Conservation (phyloP, 352 stramenopile species). For the Thalassiosira hispida region DNA sequence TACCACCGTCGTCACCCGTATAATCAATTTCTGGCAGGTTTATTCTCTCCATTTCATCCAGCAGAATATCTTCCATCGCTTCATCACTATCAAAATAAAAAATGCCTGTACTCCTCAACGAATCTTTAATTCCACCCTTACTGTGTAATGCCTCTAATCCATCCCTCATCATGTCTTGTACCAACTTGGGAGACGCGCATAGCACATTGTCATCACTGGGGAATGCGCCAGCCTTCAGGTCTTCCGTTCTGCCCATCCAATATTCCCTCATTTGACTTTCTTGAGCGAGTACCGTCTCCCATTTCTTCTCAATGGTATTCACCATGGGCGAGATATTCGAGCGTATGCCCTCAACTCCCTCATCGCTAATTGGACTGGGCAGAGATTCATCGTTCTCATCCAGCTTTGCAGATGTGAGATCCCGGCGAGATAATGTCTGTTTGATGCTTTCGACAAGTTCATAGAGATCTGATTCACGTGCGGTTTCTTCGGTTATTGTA, state of each 20-base stretch:
- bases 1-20: background rate
- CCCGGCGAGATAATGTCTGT: slow-evolving; percentile 25
- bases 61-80: slow-evolving; percentile 1
- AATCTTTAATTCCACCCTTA: slow-evolving; percentile 21
- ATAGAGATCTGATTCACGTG: slow-evolving; percentile 53
- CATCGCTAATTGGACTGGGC: slow-evolving; percentile 15
- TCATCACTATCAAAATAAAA: background rate
- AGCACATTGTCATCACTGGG: slow-evolving; percentile 1
- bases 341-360: slow-evolving; percentile 14
- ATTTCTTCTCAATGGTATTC: background rate
- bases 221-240: background rate
- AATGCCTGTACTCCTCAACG: slow-evolving; percentile 14
- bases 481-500: slow-evolving; percentile 27
- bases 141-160: slow-evolving; percentile 46
- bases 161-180: slow-evolving; percentile 26
- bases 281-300: slow-evolving; percentile 1
- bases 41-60: slow-evolving; percentile 6
- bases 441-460: slow-evolving; percentile 29
- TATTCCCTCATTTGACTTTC: slow-evolving; percentile 10
- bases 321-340: background rate
- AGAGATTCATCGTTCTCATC: slow-evolving; percentile 12
- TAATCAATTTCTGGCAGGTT: slow-evolving; percentile 22
- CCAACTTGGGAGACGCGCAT: slow-evolving; percentile 37
- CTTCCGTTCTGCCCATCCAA: slow-evolving; percentile 23
- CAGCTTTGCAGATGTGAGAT: slow-evolving; percentile 5